Conservation (phyloP, 2,329 filamentous ascomycete species). For the Hansfordia pulvinata region DNA sequence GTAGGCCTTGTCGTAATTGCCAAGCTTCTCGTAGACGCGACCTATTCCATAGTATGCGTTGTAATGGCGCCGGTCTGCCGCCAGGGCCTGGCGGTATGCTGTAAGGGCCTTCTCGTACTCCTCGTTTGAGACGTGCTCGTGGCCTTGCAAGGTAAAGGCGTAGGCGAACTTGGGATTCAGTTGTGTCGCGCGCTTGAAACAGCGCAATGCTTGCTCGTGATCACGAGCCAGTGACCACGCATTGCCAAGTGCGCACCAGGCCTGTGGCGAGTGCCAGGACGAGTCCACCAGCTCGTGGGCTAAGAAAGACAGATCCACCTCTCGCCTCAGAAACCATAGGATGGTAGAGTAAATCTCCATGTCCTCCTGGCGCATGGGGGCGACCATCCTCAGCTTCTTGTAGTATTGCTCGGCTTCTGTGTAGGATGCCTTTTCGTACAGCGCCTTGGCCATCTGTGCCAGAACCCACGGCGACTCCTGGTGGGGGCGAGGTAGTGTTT, state of each 20-base stretch:
- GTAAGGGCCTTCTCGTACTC: conserved; percentile 91
- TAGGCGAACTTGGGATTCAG: conserved; percentile 86
- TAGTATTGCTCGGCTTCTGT: conserved; percentile 80
- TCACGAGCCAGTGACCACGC: conserved; percentile 86
- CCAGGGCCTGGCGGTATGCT: conserved; percentile 75
- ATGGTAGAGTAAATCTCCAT: conserved; percentile 98
- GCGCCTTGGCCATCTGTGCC: conserved; percentile 76
- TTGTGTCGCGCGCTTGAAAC: conserved; percentile 90
- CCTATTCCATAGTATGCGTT: conserved; percentile 94
- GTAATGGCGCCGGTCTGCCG: conserved; percentile 80
- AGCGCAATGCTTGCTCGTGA: conserved; percentile 85
- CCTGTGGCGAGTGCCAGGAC: conserved; percentile 80
- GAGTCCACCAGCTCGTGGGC: conserved; percentile 82
- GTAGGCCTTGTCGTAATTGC: conserved; percentile 82
- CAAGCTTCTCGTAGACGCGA: conserved; percentile 76
- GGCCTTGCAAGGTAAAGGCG: conserved; percentile 87
- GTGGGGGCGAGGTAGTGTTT: conserved; percentile 56
- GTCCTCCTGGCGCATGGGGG: conserved; percentile 74
- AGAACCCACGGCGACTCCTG: conserved; percentile 90
- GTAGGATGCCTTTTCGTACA: conserved; percentile 85
- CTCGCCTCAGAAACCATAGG: conserved; percentile 95
- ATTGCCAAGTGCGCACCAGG: conserved; percentile 93
- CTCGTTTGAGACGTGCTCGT: conserved; percentile 91
- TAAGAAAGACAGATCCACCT: conserved; percentile 81
- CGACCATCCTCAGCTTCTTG: conserved; percentile 60